Conservation (phyloP, 2,329 filamentous ascomycete species). For the Phyllosticta citribraziliensis region DNA sequence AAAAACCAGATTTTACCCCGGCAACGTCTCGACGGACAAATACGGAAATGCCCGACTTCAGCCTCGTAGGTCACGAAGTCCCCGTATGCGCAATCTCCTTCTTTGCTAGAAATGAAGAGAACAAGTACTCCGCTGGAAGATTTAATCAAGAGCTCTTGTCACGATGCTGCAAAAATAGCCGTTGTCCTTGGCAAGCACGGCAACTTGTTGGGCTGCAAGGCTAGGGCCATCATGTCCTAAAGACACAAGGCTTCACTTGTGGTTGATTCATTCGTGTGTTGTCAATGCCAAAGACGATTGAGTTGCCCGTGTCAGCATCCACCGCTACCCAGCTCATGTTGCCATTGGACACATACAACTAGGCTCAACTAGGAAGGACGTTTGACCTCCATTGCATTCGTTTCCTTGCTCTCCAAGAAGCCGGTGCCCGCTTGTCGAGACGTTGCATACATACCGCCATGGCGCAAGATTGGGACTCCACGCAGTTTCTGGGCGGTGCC, state of each 20-base stretch:
- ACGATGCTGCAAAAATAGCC: too few relatives aligned
- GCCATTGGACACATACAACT: background rate
- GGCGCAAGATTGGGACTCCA: background rate
- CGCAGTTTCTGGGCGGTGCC: background rate
- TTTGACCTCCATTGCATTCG: background rate
- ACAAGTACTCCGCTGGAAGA: too few relatives aligned
- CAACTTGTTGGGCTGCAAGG: background rate
- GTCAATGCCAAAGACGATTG: background rate
- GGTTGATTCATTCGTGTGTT: background rate
- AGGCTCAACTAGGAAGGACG: background rate
- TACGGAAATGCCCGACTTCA: too few relatives aligned
- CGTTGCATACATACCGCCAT: background rate
- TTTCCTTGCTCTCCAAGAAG: background rate
- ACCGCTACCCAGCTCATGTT: background rate
- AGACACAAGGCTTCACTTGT: background rate
- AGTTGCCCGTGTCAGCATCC: background rate
- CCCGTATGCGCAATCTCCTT: too few relatives aligned
- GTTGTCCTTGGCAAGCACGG: background rate
- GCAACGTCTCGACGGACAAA: too few relatives aligned
- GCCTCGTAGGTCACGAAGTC: too few relatives aligned
- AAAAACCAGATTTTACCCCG: too few relatives aligned
- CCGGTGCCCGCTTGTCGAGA: background rate
- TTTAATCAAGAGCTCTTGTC: too few relatives aligned
- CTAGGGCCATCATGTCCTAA: background rate
- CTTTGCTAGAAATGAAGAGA: too few relatives aligned